Percentiles rank a stretch among this genome's conserved stretches.
phyloP scores from a whole-genome alignment of 2,329 filamentous ascomycete species.

The Cryphonectria carpinicola region DNA sequence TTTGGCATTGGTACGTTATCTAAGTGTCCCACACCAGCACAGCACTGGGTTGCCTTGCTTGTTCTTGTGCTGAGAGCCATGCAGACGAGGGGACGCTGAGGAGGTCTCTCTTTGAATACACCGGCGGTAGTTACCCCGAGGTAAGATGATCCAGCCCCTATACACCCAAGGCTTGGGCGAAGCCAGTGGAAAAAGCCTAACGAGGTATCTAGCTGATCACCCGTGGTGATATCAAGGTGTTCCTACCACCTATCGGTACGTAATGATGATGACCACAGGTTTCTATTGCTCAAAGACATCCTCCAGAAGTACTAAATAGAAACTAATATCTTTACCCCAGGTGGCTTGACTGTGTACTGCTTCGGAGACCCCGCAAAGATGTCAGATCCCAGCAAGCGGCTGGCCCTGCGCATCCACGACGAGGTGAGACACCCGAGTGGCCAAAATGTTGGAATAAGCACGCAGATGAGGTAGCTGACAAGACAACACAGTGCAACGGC shows the following conservation, averaged over 20 bases:
- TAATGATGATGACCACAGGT: neutral
- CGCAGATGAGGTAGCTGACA: slow-evolving; percentile 11
- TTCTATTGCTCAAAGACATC: neutral
- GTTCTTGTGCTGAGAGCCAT: slow-evolving; percentile 35
- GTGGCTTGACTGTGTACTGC: slow-evolving; percentile 93
- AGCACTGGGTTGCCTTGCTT: neutral
- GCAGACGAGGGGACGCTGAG: slow-evolving; percentile 83
- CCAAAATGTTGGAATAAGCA: neutral
- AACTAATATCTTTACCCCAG: slow-evolving; percentile 38
- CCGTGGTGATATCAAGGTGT: slow-evolving; percentile 90
- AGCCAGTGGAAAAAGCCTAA: neutral
- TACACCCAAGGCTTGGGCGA: slow-evolving; percentile 31
- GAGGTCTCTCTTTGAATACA: slow-evolving; percentile 90
- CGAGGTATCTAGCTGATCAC: slow-evolving; percentile 70
- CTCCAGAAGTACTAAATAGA: slow-evolving; percentile 31
- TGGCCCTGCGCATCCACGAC: slow-evolving; percentile 82
- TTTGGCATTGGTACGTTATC: slow-evolving; percentile 76
- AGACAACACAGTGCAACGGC: slow-evolving; percentile 72
- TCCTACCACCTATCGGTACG: slow-evolving; percentile 85
- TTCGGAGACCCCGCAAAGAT: slow-evolving; percentile 96
- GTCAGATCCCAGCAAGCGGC: slow-evolving; percentile 78
- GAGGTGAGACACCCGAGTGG: slow-evolving; percentile 49
- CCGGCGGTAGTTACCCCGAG: slow-evolving; percentile 94
- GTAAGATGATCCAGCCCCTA: slow-evolving; percentile 38
- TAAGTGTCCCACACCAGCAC: slow-evolving; percentile 23